These are phyloP conservation scores for Fomitopsis serialis DNA, from an alignment of 768 basidiomycete genomes.

Conservation along the genomic window DNA sequence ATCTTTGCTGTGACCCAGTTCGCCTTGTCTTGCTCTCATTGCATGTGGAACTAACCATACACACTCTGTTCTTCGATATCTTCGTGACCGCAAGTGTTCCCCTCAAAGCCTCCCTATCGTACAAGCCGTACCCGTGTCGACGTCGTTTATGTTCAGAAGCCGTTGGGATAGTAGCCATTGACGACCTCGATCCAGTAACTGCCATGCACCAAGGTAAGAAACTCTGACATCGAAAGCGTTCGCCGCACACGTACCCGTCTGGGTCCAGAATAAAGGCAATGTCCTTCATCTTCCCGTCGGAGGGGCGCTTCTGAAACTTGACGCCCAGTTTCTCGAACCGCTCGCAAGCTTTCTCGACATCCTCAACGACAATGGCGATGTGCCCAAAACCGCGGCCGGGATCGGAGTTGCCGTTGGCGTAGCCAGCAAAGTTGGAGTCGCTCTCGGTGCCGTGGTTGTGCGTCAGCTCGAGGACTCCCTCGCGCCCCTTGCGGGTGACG, in stretches of 20 bases:
- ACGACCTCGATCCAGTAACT: slow-evolving; percentile 63
- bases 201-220: neutral
- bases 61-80: too few relatives aligned
- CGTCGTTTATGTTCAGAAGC: neutral
- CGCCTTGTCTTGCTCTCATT: too few relatives aligned
- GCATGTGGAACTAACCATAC: too few relatives aligned
- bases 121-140: neutral
- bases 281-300: slow-evolving; percentile 80
- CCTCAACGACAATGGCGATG: slow-evolving; percentile 79
- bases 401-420: slow-evolving; percentile 81
- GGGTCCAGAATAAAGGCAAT: slow-evolving; percentile 86
- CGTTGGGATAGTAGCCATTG: slow-evolving; percentile 5
- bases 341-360: slow-evolving; percentile 78
- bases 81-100: too few relatives aligned
- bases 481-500: slow-evolving; percentile 15
- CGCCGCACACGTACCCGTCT: slow-evolving; percentile 51
- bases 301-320: slow-evolving; percentile 79
- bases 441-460: slow-evolving; percentile 90
- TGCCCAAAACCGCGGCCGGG: slow-evolving; percentile 82
- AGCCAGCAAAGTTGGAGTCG: slow-evolving; percentile 74
- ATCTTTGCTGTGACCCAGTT: too few relatives aligned
- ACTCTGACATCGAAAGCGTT: neutral
- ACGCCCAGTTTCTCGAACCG: slow-evolving; percentile 80
- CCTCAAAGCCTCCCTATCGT: neutral
- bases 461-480: slow-evolving; percentile 68